Percentiles rank a stretch among this genome's conserved stretches.
Evolutionary conservation across 306 rosid genomes (phyloP).

Genomic region (Begonia loranthoides): DNA sequence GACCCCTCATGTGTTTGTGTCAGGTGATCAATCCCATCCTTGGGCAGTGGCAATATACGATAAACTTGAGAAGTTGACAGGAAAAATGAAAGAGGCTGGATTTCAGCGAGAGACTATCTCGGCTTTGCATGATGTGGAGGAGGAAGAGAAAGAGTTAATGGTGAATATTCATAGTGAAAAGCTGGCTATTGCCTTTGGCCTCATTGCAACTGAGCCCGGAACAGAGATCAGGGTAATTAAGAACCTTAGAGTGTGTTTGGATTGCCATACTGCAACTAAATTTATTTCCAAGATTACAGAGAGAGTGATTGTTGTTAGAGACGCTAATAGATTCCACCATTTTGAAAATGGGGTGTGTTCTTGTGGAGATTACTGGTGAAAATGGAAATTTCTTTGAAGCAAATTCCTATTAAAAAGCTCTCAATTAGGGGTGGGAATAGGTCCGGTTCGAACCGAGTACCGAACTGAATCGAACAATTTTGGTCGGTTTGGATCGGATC

Average conservation of each 20-base stretch:
- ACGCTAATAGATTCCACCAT: slow-evolving; percentile 95
- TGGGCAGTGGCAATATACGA: slow-evolving; percentile 54
- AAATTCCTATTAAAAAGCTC: too few relatives aligned
- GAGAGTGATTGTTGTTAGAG: slow-evolving; percentile 85
- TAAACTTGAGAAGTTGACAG: slow-evolving; percentile 69
- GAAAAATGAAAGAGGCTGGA: slow-evolving; percentile 78
- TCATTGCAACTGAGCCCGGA: slow-evolving; percentile 66
- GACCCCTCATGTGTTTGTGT: slow-evolving; percentile 52
- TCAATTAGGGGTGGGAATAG: too few relatives aligned
- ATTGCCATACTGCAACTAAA: slow-evolving; percentile 82
- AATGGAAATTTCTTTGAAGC: slow-evolving; percentile 19
- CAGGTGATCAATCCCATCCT: slow-evolving; percentile 75
- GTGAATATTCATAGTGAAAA: slow-evolving; percentile 88
- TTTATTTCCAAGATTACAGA: slow-evolving; percentile 73
- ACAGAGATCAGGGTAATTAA: slow-evolving; percentile 78
- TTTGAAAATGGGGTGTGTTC: slow-evolving; percentile 76
- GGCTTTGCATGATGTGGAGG: slow-evolving; percentile 92
- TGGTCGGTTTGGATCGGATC: too few relatives aligned
- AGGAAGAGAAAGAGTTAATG: slow-evolving; percentile 89
- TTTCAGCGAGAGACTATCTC: slow-evolving; percentile 55
- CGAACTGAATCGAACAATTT: too few relatives aligned
- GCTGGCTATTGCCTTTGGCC: slow-evolving; percentile 86
- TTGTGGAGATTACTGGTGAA: slow-evolving; percentile 93
- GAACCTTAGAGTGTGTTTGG: slow-evolving; percentile 93
- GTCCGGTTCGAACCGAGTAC: too few relatives aligned